Percentiles rank a stretch among this genome's conserved stretches.
phyloP scores from a whole-genome alignment of 441 rosid genomes.

The Populus hybrid region DNA sequence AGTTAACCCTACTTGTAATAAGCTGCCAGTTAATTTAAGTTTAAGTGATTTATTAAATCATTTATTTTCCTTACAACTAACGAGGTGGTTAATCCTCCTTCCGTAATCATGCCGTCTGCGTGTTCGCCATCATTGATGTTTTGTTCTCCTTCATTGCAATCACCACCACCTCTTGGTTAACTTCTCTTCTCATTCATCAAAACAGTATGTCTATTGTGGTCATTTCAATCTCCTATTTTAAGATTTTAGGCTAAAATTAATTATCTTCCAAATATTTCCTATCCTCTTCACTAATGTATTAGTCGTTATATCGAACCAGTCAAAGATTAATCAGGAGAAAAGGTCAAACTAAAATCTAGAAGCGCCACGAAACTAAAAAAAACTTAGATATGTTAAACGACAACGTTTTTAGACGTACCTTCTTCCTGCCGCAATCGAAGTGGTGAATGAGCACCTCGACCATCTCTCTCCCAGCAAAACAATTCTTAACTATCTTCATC shows the following conservation, averaged over 20 bases:
- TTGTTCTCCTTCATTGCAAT: not conserved
- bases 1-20: not conserved
- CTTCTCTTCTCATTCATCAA: not conserved
- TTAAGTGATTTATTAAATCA: too few species aligned
- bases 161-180: not conserved
- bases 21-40: not conserved
- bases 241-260: too few species aligned
- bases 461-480: conserved; percentile 73
- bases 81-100: conserved; percentile 9
- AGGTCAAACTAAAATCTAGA: not conserved
- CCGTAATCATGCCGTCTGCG: conserved; percentile 15
- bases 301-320: not conserved
- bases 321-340: not conserved
- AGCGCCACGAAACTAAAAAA: not conserved
- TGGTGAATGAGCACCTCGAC: conserved; percentile 60
- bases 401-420: conserved; percentile 39
- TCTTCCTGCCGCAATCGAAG: conserved; percentile 64
- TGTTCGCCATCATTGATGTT: conserved; percentile 27
- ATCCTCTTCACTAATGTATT: not conserved
- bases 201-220: not conserved
- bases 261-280: not conserved
- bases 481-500: conserved; percentile 83
- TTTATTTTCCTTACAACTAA: not conserved
- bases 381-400: not conserved
- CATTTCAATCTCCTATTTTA: too few species aligned